These are phyloP conservation scores for Apiotrichum brassicae DNA, from an alignment of 1,284 basidiomycete species.

Conservation along the genomic window DNA sequence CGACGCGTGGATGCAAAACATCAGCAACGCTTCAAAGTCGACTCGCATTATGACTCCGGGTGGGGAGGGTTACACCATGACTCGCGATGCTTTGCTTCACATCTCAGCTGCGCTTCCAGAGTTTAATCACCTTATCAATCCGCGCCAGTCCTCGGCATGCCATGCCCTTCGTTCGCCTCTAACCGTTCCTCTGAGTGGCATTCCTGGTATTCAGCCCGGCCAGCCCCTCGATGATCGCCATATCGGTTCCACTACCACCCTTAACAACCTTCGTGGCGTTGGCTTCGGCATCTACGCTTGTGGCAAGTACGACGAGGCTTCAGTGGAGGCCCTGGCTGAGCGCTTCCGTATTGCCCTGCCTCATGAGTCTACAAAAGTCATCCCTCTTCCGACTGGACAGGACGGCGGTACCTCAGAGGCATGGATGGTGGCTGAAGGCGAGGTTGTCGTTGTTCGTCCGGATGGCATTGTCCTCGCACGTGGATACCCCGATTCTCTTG, in stretches of 20 bases:
- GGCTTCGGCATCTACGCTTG: constrained; percentile 13
- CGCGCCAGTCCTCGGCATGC: constrained; percentile 16
- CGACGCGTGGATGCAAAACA: constrained; percentile 21
- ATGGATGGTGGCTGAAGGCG: constrained; percentile 5
- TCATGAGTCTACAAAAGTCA: constrained; percentile 4
- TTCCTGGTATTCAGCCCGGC: constrained; percentile 6
- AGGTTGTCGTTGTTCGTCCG: constrained; percentile 15
- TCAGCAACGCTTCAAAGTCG: constrained; percentile 13
- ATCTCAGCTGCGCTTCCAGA: constrained; percentile 13
- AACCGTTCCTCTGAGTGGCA: background rate
- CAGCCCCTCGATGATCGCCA: constrained; percentile 17
- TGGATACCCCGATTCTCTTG: constrained; percentile 1
- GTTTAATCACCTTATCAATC: constrained; percentile 20
- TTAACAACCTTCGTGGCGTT: constrained; percentile 10
- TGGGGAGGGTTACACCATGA: constrained; percentile 13
- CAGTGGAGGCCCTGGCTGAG: background rate
- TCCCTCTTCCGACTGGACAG: constrained; percentile 5
- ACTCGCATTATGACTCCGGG: constrained; percentile 21
- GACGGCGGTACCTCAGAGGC: constrained; percentile 8
- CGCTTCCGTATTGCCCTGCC: constrained; percentile 9
- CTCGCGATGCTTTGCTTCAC: constrained; percentile 16
- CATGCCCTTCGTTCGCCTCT: constrained; percentile 16
- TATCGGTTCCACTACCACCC: constrained; percentile 1
- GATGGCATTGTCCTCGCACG: constrained; percentile 16
- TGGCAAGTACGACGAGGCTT: constrained; percentile 1